These are phyloP conservation scores for Scleroderma bovista DNA, from an alignment of 768 basidiomycete species.

Conservation along the genomic window DNA sequence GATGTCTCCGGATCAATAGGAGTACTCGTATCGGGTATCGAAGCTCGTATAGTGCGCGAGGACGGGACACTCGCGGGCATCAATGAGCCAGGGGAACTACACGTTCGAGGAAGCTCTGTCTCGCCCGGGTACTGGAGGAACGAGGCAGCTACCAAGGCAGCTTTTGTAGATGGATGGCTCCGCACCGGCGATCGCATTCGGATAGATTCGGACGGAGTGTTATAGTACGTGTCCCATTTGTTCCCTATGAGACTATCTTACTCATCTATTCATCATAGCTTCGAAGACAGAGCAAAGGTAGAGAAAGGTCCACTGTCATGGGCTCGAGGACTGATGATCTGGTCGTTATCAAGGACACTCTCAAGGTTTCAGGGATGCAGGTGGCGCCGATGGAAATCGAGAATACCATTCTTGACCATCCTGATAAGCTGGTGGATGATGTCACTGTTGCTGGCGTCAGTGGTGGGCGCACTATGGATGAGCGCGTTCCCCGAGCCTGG, in stretches of 20 bases:
- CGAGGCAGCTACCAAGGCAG: constrained; percentile 55
- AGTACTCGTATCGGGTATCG: constrained; percentile 56
- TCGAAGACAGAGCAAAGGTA: constrained; percentile 74
- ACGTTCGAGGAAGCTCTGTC: constrained; percentile 49
- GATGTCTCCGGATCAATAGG: constrained; percentile 44
- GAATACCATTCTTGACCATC: constrained; percentile 54
- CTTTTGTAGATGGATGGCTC: constrained; percentile 69
- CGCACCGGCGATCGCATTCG: constrained; percentile 68
- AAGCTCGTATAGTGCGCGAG: constrained; percentile 55
- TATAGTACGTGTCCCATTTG: constrained; percentile 47
- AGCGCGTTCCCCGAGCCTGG: constrained; percentile 77
- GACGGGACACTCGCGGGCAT: constrained; percentile 49
- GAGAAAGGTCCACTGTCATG: constrained; percentile 10
- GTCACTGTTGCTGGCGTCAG: constrained; percentile 72
- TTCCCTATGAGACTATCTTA: neutral
- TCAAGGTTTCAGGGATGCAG: constrained; percentile 76
- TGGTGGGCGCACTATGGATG: constrained; percentile 65
- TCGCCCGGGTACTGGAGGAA: constrained; percentile 72
- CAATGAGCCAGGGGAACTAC: constrained; percentile 64
- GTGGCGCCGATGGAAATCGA: constrained; percentile 82
- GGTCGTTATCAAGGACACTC: constrained; percentile 50
- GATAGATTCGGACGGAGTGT: constrained; percentile 52
- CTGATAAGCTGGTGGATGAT: constrained; percentile 56
- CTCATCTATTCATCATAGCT: constrained; percentile 36
- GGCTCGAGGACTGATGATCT: neutral